Evolutionary conservation across 2,329 filamentous ascomycete species (phyloP).

Genomic region (Macroventuria anomochaeta): DNA sequence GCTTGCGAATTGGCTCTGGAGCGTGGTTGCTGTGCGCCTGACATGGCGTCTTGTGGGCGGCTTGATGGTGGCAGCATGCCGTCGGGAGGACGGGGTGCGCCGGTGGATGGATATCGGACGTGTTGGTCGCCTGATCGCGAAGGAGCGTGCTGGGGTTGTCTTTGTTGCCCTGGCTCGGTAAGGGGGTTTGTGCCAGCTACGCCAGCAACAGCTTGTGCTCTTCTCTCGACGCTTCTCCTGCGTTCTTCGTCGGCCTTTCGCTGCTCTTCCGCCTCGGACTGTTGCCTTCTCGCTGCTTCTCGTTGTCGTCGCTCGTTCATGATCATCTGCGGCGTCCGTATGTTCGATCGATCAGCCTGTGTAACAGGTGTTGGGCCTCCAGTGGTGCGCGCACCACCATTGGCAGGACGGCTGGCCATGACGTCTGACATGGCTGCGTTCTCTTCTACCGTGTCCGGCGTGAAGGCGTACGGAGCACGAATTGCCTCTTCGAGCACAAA

Average conservation of each 20-base stretch:
- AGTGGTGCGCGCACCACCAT: constrained; percentile 63
- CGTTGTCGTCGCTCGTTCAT: constrained; percentile 85
- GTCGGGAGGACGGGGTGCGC: constrained; percentile 40
- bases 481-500: constrained; percentile 92
- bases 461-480: constrained; percentile 81
- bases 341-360: constrained; percentile 61
- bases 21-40: constrained; percentile 39
- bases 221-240: constrained; percentile 65
- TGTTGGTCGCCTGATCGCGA: constrained; percentile 39
- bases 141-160: constrained; percentile 37
- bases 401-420: constrained; percentile 63
- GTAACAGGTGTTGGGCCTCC: constrained; percentile 61
- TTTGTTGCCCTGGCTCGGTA: constrained; percentile 38
- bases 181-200: constrained; percentile 52
- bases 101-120: constrained; percentile 34
- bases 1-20: constrained; percentile 44
- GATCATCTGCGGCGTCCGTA: constrained; percentile 86
- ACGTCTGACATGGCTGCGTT: constrained; percentile 92
- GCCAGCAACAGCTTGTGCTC: constrained; percentile 62
- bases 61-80: constrained; percentile 31
- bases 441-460: constrained; percentile 83
- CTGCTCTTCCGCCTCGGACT: constrained; percentile 63
- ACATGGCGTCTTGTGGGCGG: constrained; percentile 33
- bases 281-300: constrained; percentile 73
- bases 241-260: constrained; percentile 61